phyloP scores from a whole-genome alignment of 768 basidiomycete genomes.

The Trametes maxima region DNA sequence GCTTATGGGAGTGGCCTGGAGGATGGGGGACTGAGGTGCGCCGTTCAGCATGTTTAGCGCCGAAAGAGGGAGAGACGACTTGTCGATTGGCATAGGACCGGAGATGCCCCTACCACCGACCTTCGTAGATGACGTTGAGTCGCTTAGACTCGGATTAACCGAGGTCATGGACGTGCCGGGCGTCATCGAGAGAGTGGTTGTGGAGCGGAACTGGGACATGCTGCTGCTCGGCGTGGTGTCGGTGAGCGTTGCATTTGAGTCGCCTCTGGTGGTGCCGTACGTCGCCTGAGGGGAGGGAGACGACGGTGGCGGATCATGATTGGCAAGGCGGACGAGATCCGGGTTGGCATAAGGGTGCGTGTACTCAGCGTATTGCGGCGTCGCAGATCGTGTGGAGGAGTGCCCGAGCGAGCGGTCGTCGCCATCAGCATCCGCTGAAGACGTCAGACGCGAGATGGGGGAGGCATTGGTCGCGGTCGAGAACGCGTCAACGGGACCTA shows the following conservation, averaged over 20 bases:
- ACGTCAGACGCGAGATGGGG: slow-evolving; percentile 16
- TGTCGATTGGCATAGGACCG: slow-evolving; percentile 27
- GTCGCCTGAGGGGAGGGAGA: slow-evolving; percentile 27
- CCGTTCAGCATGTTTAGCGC: slow-evolving; percentile 12
- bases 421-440: slow-evolving; percentile 6
- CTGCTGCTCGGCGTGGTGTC: slow-evolving; percentile 38
- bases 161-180: slow-evolving; percentile 32
- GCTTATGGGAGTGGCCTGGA: slow-evolving; percentile 1
- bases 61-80: slow-evolving; percentile 19
- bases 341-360: slow-evolving; percentile 84
- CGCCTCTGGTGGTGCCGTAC: slow-evolving; percentile 44
- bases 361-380: slow-evolving; percentile 36
- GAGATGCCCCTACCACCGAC: slow-evolving; percentile 27
- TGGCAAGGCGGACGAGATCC: slow-evolving; percentile 47
- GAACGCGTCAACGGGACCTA: slow-evolving; percentile 13
- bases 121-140: slow-evolving; percentile 13
- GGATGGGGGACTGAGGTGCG: slow-evolving; percentile 13
- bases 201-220: slow-evolving; percentile 34
- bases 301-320: slow-evolving; percentile 24
- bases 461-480: slow-evolving; percentile 13
- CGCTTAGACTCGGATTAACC: slow-evolving; percentile 18
- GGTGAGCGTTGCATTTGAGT: slow-evolving; percentile 56
- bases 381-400: slow-evolving; percentile 38
- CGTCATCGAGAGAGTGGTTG: slow-evolving; percentile 30
- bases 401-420: slow-evolving; percentile 14